Base-by-base conservation (phyloP, 208 protist species). In the Trypanosomatidae sp. region DNA sequence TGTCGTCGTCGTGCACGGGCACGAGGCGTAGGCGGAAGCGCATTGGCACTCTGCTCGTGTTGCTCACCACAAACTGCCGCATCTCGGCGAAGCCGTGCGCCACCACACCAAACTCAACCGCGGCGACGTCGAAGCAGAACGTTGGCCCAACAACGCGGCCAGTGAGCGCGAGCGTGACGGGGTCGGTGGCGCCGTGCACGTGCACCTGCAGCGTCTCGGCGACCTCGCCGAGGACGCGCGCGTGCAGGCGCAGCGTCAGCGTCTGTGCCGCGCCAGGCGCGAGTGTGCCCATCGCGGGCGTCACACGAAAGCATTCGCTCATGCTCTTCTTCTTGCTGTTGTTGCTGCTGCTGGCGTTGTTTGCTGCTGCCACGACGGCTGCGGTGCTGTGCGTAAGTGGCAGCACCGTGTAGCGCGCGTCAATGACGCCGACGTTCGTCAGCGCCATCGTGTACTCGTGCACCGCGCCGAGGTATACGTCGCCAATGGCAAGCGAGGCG, bases 1-100 rank as follows among this genome's bases (percentile, higher is more conserved):
- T n/a, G n/a, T n/a, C n/a, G n/a, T n/a, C n/a, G n/a, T n/a, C n/a
- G n/a, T n/a, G n/a, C n/a, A n/a, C n/a, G n/a, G n/a, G n/a, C n/a
- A n/a, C n/a, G n/a, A n/a, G n/a, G n/a, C n/a, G n/a, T 22, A 97
- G 62, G 20, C 33, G 32, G 68, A 85, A 97, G 22, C 72, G 52
- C 71, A 98, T 95, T 11, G 92, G 88, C 21, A 97, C 87, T 7
- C 94, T 84, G 32, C 90, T 95, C 15, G 93, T 97, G 69, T 98
- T 98, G 49, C 61, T 33, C 40, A 98, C 71, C 22, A 74, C 22
- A 25, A 96, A 61, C 5, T 46, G 62, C 13, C 66, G 64, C 13
- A 43, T 45, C 58, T 94, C 78, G 48, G 70, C 57, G 48, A 96
- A 96, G 54, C 88, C 87, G 66, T 91, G 95, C 8, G 91, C 88